Conservation (phyloP, 257 asterid genomes). For the Fraxinus cuspidata region DNA sequence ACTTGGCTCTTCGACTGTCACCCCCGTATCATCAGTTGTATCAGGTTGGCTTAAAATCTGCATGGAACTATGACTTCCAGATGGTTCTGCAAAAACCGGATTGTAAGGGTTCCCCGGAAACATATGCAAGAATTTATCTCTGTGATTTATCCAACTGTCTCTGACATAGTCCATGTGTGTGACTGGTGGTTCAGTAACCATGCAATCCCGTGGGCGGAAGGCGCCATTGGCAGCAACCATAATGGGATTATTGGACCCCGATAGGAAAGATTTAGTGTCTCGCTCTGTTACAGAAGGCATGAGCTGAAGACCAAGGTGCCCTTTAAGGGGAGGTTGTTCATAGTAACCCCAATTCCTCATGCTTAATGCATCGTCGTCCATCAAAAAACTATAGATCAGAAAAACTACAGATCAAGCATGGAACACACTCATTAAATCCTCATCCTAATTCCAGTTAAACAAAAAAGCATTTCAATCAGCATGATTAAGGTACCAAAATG, state of each 20-base stretch:
- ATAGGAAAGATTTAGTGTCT: constrained; percentile 67
- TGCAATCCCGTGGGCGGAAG: constrained; percentile 60
- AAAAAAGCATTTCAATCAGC: constrained; percentile 22
- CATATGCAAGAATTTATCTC: constrained; percentile 77
- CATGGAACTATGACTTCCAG: constrained; percentile 58
- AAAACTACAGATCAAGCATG: constrained; percentile 51
- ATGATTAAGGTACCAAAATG: constrained; percentile 5
- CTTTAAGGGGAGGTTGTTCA: constrained; percentile 67
- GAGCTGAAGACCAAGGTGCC: constrained; percentile 81
- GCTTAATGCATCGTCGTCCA: constrained; percentile 84
- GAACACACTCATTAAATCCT: constrained; percentile 29
- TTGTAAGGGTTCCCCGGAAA: constrained; percentile 61
- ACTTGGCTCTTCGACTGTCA: constrained; percentile 51
- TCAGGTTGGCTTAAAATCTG: constrained; percentile 70
- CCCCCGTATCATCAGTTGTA: constrained; percentile 37
- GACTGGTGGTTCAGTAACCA: constrained; percentile 59
- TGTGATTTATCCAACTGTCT: constrained; percentile 80
- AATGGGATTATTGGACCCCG: constrained; percentile 58
- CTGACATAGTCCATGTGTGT: constrained; percentile 76
- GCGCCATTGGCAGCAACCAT: constrained; percentile 67
- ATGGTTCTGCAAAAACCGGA: constrained; percentile 59
- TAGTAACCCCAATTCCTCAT: constrained; percentile 94
- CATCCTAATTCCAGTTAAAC: constrained; percentile 14
- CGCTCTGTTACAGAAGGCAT: constrained; percentile 74
- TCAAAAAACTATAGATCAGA: constrained; percentile 15